Base-by-base conservation (phyloP, 352 stramenopile genomes). In the Globisporangium recalcitrans region DNA sequence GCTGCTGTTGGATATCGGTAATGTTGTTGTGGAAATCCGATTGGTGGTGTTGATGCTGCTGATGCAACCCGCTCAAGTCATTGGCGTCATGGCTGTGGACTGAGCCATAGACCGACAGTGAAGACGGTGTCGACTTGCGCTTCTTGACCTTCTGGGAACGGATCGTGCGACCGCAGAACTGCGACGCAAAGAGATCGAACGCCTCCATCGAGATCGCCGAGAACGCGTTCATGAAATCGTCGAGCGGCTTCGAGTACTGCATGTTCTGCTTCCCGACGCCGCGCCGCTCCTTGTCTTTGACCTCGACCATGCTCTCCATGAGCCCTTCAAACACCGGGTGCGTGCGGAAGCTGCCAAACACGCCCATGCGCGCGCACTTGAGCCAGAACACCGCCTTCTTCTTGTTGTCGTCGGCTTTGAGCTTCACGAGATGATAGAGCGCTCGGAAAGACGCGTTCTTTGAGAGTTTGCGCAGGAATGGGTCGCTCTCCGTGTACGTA, bases 251-350 rank as follows among this genome's bases (percentile, higher is more conserved):
- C 0, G 85, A 75, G 63, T 93, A 93, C 66, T 87, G 75, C 85
- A 91, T 93, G 60, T 93, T 93, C 47, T 93, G 85, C 67, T 91
- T 93, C 26, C 85, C 85, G 11, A 91, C 85, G 19, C 85, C 85
- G 46, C 85, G 82, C 2, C 78, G 82, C 57, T 88, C 78, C 58
- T 91, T 90, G 66, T 93, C 85, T 58, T 93, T 93, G 7, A 90
- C 65, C 57, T 91, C 82, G 40, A 91, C 75, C 79, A 93, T 90
- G 63, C 81, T 91, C 56, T 81, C 79, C 29, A 92, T 74, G 1
- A 93, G 67, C 19, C 79, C 82, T 74, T 90, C 85, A 48, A 93
- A 88, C 2, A 93, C 82, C 1, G 73, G 71, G 52, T 88, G 82
- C 19, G 78, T 80, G 19, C 79, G 76, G 47, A 93, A 92, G 34